Base-by-base conservation (phyloP, 148 eudicot species). In the Nepenthes gracilis region DNA sequence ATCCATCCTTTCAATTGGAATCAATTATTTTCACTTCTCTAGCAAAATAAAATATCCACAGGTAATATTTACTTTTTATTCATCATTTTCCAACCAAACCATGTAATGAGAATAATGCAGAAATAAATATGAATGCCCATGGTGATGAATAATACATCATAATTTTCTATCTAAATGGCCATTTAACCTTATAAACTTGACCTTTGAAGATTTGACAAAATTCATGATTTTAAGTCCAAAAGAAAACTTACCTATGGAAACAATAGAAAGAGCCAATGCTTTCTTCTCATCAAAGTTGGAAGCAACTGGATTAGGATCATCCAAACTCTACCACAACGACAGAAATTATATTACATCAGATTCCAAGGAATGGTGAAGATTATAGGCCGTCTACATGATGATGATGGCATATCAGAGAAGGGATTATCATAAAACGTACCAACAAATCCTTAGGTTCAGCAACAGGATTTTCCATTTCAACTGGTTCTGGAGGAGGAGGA, bases 231-330 rank as follows among this genome's bases (percentile, higher is more conserved):
- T 2, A 10, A 49, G 53, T 11, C 15, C 55, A 58, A 36, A 70
- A 51, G 34, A 55, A 49, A 65, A 74, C 87, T 66, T 78, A 91
- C 97, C 86, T 54, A 77, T 79, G n/a, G 96, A 83, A 59, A 92
- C 87, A 74, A 92, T 85, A 67, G 96, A 94, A 53, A 92, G 77
- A 63, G 96, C 98, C 71, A 80, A 15, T 14, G 94, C 75, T 69
- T 92, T 92, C 76, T 82, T 85, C 74, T 85, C 90, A 54, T 92
- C 94, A 15, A 88, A 75, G 55, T 82, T 86, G 15, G 90, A 71
- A 52, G 85, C 85, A 68, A 69, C 83, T 52, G 97, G 93, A 68
- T 33, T 60, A 60, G 88, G 88, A 63, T 88, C 94, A 15, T 81
- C 71, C 73, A 84, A 63, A 66, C 78, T 78, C 98, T 88, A 65